Evolutionary conservation across 176 grass and related monocot genomes (phyloP).

Genomic region (Musa beccarii): DNA sequence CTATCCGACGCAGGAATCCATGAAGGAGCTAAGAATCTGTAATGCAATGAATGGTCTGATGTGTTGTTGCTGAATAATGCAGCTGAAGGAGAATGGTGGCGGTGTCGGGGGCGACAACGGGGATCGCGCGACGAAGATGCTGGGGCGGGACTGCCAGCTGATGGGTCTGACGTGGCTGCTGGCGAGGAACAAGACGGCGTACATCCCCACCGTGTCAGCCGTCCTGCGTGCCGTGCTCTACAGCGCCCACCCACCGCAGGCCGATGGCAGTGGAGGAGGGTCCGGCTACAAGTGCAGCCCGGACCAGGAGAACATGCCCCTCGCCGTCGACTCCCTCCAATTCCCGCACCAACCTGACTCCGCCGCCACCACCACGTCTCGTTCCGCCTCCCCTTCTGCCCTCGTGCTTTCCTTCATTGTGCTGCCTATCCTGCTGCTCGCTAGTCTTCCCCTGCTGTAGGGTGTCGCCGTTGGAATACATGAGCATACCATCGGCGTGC

Average conservation of each 20-base stretch:
- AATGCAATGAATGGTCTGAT: not conserved
- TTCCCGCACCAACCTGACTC: conserved; percentile 43
- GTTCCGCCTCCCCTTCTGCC: not conserved
- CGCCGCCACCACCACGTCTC: not conserved
- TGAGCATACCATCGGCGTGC: not conserved
- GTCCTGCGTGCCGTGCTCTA: conserved; percentile 93
- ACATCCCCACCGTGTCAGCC: conserved; percentile 93
- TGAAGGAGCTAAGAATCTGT: too few relatives aligned
- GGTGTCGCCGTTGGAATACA: not conserved
- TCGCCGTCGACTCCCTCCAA: conserved; percentile 93
- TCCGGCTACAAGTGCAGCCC: conserved; percentile 50
- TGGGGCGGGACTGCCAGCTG: conserved; percentile 96
- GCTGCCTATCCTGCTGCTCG: not conserved
- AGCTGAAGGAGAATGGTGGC: conserved; percentile 54
- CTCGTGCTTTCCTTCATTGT: not conserved
- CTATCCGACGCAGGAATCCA: too few relatives aligned
- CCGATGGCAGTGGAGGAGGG: conserved; percentile 2
- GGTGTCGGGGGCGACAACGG: conserved; percentile 31
- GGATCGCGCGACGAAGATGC: conserved; percentile 66
- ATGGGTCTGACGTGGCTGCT: conserved; percentile 98
- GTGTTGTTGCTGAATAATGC: not conserved
- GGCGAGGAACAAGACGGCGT: conserved; percentile 79
- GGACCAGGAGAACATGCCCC: conserved; percentile 95
- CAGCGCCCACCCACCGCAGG: conserved; percentile 42
- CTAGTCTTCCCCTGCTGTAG: too few relatives aligned